Base-by-base conservation (phyloP, 306 rosid genomes). In the Quercus parvula region DNA sequence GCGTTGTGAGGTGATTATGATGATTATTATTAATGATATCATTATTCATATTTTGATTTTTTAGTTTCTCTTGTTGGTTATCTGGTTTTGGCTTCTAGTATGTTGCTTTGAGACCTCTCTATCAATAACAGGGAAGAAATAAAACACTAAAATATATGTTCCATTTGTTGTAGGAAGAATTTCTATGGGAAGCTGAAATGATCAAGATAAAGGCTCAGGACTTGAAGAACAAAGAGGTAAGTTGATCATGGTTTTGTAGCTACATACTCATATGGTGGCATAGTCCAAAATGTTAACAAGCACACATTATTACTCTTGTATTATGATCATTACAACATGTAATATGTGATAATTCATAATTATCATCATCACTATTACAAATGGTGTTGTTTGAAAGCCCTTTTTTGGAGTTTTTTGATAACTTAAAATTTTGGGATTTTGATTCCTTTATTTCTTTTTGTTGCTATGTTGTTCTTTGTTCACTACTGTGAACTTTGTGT, bases 161-260 rank as follows among this genome's bases (percentile, higher is more conserved):
- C 58, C 11, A 75, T 54, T 18, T 28, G 30, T 79, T 84, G 79
- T 79, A 95, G 99, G 99, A 95, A 86, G 99, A 95, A 77, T 95
- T 95, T 87, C 85, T 95, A 75, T 91, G 97, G 81, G 99, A 95
- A 85, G 98, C 99, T 72, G 99, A 95, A 79, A 85, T 95, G 92
- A 92, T 92, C 78, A 95, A 95, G 90, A 89, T 91, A 73, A 95
- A 91, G 87, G 99, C 99, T 71, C 99, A 92, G 77, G 99, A 95
- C 38, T 84, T 95, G 87, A 95, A 95, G 88, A 96, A 90, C 79
- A 95, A 95, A 88, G 99, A 93, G 98, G 98, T 95, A 69, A 86
- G 88, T 63, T 73, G 70, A 81, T 71, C 18, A 51, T 76, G 62
- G 54, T 59, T 63, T 38, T 30, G 46, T 31, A 56, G 73, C 52